Evolutionary conservation across 2,329 filamentous ascomycete genomes (phyloP).

Genomic region (Neofusicoccum umdonicola): DNA sequence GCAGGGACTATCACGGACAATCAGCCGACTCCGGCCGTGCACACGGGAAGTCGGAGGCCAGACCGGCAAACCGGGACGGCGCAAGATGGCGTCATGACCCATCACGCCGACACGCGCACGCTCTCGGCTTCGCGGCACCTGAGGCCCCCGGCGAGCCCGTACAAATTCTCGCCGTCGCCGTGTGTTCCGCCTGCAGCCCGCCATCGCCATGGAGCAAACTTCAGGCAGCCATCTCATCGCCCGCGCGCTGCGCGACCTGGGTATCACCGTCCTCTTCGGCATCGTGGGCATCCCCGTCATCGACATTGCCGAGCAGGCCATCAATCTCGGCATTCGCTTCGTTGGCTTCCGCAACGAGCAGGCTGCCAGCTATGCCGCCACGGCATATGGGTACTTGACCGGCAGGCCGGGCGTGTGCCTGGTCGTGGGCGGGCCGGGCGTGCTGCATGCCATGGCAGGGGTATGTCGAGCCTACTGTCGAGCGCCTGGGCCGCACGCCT

Average conservation of each 20-base stretch:
- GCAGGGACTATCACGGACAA: too few relatives aligned
- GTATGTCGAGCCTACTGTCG: slow-evolving; percentile 33
- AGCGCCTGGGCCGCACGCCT: too few relatives aligned
- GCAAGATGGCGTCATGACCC: too few relatives aligned
- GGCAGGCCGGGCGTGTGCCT: slow-evolving; percentile 57
- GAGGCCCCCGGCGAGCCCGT: background rate
- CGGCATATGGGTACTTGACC: slow-evolving; percentile 58
- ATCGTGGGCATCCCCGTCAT: slow-evolving; percentile 57
- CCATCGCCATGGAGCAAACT: background rate
- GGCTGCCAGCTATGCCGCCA: slow-evolving; percentile 57
- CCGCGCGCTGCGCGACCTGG: slow-evolving; percentile 47
- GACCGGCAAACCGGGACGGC: background rate
- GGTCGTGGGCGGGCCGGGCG: slow-evolving; percentile 59
- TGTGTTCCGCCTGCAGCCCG: background rate
- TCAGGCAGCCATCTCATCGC: slow-evolving; percentile 36
- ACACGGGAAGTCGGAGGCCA: background rate
- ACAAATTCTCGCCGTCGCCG: background rate
- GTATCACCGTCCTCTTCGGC: slow-evolving; percentile 53
- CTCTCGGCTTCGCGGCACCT: background rate
- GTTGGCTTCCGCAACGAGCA: slow-evolving; percentile 60
- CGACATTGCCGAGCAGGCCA: slow-evolving; percentile 57
- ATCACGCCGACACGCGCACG: too few relatives aligned
- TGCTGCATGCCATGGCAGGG: slow-evolving; percentile 58
- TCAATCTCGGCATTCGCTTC: slow-evolving; percentile 57
- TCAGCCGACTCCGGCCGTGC: background rate